Evolutionary conservation across 2,329 filamentous ascomycete genomes (phyloP).

Genomic region (Tolypocladium endophyticum): DNA sequence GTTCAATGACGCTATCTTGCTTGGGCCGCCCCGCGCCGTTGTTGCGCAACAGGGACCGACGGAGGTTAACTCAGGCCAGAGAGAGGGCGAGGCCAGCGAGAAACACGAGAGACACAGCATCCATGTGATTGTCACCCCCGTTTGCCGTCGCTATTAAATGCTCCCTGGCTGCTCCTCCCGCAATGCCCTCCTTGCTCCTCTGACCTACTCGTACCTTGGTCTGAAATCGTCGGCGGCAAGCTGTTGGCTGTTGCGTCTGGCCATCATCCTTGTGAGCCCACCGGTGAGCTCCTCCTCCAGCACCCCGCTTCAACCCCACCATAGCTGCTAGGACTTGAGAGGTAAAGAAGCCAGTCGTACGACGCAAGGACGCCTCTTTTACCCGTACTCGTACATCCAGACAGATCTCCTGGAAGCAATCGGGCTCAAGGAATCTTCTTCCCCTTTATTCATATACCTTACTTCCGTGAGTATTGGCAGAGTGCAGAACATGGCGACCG

Average conservation of each 20-base stretch:
- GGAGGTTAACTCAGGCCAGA: too few species aligned
- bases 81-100: background rate
- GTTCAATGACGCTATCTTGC: background rate
- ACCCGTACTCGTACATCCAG: too few species aligned
- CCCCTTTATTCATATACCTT: too few species aligned
- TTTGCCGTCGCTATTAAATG: background rate
- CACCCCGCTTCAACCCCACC: background rate
- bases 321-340: background rate
- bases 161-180: background rate
- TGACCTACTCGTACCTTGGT: too few species aligned
- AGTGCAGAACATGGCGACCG: conserved; percentile 19
- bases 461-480: background rate
- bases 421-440: too few species aligned
- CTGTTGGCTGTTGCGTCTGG: too few species aligned
- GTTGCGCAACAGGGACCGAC: background rate
- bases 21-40: background rate
- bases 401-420: background rate
- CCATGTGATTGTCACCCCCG: background rate
- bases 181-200: background rate
- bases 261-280: background rate
- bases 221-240: background rate
- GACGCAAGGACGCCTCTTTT: background rate
- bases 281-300: too few species aligned
- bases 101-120: background rate
- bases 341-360: background rate